A percentile compares a stretch with the other conserved stretches of the same genome.
phyloP scores from a whole-genome alignment of 1,284 basidiomycete species.

The Ganoderma leucocontextum region DNA sequence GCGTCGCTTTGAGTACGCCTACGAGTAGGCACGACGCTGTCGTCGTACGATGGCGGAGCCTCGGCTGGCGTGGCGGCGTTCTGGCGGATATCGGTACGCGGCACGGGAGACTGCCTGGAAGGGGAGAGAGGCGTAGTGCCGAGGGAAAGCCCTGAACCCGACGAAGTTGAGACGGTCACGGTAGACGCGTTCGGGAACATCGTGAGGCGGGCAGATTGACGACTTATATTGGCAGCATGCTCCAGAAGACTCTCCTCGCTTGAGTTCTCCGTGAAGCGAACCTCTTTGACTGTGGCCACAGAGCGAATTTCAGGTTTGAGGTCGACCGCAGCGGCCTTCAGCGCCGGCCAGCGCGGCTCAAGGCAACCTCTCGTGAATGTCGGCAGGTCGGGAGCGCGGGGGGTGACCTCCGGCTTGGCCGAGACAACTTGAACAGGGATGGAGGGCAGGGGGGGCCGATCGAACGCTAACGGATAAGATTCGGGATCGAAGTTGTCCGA shows the following conservation, averaged over 20 bases:
- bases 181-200: conserved; percentile 9
- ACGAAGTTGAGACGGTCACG: conserved; percentile 8
- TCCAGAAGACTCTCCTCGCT: conserved; percentile 8
- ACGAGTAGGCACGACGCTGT: background rate
- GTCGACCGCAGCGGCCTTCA: background rate
- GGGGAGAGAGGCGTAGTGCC: background rate
- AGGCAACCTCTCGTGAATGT: conserved; percentile 1
- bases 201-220: background rate
- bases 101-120: background rate
- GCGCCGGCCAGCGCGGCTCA: background rate
- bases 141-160: background rate
- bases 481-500: conserved; percentile 3
- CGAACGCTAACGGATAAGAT: background rate
- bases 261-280: background rate
- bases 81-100: background rate
- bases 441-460: background rate
- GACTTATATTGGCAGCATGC: background rate
- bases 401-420: background rate
- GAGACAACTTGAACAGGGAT: background rate
- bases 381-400: background rate
- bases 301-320: background rate
- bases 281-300: background rate
- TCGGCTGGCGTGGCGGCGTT: background rate
- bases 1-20: conserved; percentile 3
- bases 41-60: conserved; percentile 1